phyloP scores from a whole-genome alignment of 768 basidiomycete species.

The Boletus rubroflammeus region DNA sequence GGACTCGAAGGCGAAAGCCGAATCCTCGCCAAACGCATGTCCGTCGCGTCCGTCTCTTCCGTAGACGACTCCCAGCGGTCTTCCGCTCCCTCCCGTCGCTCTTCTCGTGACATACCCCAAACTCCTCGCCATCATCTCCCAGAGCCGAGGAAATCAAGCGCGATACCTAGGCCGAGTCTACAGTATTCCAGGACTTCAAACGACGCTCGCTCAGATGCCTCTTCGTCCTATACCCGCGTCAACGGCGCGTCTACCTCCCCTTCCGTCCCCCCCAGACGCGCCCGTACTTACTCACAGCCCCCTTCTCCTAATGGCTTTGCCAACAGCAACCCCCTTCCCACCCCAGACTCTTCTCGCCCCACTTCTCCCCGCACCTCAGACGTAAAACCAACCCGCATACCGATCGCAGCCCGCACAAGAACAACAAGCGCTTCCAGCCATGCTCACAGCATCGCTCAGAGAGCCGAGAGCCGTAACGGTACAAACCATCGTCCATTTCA shows the following conservation, averaged over 20 bases:
- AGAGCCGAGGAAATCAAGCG: conserved; percentile 37
- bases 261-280: conserved; percentile 41
- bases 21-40: conserved; percentile 72
- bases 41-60: conserved; percentile 64
- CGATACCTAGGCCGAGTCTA: conserved; percentile 47
- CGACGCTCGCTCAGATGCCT: conserved; percentile 21
- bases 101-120: conserved; percentile 20
- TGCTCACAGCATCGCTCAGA: conserved; percentile 31
- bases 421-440: conserved; percentile 42
- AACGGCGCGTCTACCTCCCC: conserved; percentile 30
- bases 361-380: conserved; percentile 43
- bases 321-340: conserved; percentile 30
- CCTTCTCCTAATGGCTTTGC: conserved; percentile 31
- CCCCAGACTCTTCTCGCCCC: conserved; percentile 38
- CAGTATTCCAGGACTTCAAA: conserved; percentile 34
- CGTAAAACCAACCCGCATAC: conserved; percentile 47
- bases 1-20: conserved; percentile 80
- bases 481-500: conserved; percentile 21
- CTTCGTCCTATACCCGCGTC: conserved; percentile 26
- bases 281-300: conserved; percentile 63
- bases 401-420: conserved; percentile 39
- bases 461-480: conserved; percentile 38
- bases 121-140: conserved; percentile 21
- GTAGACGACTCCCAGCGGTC: conserved; percentile 40
- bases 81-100: conserved; percentile 16